Conservation (phyloP, 306 rosid genomes). For the Trifolium subterraneum region DNA sequence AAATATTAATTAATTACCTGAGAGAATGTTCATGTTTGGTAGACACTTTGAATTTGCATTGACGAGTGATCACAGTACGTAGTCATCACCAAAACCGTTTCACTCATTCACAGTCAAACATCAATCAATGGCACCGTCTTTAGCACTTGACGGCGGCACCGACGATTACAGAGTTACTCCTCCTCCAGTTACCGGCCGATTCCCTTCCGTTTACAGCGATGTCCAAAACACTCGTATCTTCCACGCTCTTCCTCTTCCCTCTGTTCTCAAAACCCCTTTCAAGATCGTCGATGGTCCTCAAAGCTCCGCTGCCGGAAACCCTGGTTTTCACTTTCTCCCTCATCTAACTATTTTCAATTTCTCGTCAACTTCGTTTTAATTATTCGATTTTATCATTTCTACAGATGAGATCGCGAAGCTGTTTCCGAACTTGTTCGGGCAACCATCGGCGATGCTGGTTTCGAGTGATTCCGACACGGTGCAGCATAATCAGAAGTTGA, state of each 20-base stretch:
- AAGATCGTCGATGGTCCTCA: conserved; percentile 71
- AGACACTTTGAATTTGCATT: conserved; percentile 4
- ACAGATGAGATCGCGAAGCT: conserved; percentile 90
- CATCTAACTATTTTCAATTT: conserved; percentile 27
- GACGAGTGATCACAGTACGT: neutral
- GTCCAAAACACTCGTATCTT: conserved; percentile 83
- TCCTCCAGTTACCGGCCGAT: conserved; percentile 55
- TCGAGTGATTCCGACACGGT: conserved; percentile 49
- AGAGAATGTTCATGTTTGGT: conserved; percentile 22
- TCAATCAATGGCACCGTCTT: conserved; percentile 59
- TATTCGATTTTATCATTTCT: conserved; percentile 5
- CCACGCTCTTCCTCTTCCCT: conserved; percentile 76
- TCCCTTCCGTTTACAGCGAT: conserved; percentile 74
- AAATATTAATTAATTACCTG: neutral
- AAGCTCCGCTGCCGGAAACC: conserved; percentile 94
- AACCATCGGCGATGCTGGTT: conserved; percentile 76
- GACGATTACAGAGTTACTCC: conserved; percentile 36
- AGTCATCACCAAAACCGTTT: neutral
- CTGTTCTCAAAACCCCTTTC: conserved; percentile 75
- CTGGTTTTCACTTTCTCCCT: conserved; percentile 50
- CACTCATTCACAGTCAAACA: too few species aligned
- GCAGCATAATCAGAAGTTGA: conserved; percentile 57
- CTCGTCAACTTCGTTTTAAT: conserved; percentile 3
- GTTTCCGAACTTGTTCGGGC: conserved; percentile 81
- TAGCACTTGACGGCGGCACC: conserved; percentile 54